Evolutionary conservation across 2,329 filamentous ascomycete genomes (phyloP).

Genomic region (Fonsecaea monophora): DNA sequence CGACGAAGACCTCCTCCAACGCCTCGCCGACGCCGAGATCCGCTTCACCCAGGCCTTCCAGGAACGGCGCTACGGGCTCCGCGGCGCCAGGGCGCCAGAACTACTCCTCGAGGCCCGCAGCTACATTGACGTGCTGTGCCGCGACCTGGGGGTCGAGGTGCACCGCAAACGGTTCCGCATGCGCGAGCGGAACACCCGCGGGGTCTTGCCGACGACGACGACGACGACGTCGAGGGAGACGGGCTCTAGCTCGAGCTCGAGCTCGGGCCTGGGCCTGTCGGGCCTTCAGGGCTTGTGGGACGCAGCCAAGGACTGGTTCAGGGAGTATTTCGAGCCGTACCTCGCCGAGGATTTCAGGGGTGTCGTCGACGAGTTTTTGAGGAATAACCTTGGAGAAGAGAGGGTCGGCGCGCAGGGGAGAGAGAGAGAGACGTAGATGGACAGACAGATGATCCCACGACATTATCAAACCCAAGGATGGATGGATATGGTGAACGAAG

Average conservation of each 20-base stretch:
- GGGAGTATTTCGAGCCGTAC: constrained; percentile 23
- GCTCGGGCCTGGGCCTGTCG: too few relatives aligned
- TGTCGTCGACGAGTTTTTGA: constrained; percentile 24
- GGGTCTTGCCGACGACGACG: not conserved
- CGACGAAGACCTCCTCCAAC: not conserved
- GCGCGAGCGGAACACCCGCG: not conserved
- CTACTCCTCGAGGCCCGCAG: constrained; percentile 19
- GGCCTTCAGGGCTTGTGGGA: constrained; percentile 1
- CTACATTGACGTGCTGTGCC: constrained; percentile 22
- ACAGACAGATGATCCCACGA: not conserved
- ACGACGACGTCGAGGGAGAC: too few relatives aligned
- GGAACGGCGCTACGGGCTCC: constrained; percentile 18
- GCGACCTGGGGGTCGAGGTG: constrained; percentile 18
- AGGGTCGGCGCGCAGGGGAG: not conserved
- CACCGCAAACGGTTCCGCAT: constrained; percentile 14
- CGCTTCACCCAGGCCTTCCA: constrained; percentile 18
- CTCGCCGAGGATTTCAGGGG: constrained; percentile 21
- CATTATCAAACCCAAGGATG: too few relatives aligned
- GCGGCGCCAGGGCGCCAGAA: constrained; percentile 11
- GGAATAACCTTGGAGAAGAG: constrained; percentile 1
- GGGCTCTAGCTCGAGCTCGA: too few relatives aligned
- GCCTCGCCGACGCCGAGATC: constrained; percentile 13
- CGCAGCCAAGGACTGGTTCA: constrained; percentile 4
- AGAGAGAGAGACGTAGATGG: not conserved
- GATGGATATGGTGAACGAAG: too few relatives aligned